These are phyloP conservation scores for Alternaria brassicicola DNA, from an alignment of 2,329 filamentous ascomycete genomes.

Conservation along the genomic window DNA sequence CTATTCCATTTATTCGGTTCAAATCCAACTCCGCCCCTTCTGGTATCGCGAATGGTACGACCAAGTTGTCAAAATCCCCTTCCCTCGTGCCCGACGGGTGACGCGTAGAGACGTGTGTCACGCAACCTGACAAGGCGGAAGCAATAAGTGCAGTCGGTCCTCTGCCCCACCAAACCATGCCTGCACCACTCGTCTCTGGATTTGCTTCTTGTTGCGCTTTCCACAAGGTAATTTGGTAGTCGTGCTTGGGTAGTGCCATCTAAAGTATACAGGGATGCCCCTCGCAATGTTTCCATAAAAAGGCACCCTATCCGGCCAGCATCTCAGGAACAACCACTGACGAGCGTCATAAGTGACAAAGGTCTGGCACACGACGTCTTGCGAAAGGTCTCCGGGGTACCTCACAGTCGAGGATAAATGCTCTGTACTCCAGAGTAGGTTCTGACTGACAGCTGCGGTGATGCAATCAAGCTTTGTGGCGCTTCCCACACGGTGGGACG, in stretches of 20 bases:
- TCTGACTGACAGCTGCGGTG: slow-evolving; percentile 32
- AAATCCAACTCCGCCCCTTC: not conserved
- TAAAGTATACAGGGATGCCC: slow-evolving; percentile 6
- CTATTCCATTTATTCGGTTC: slow-evolving; percentile 3
- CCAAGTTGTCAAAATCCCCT: slow-evolving; percentile 35
- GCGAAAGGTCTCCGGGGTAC: not conserved
- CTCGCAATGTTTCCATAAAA: slow-evolving; percentile 6
- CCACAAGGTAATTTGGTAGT: not conserved
- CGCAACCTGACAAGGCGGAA: slow-evolving; percentile 1
- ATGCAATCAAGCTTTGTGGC: slow-evolving; percentile 45
- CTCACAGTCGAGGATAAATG: not conserved
- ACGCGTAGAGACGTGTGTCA: slow-evolving; percentile 6
- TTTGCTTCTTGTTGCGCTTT: not conserved
- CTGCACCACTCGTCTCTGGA: not conserved
- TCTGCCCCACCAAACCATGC: not conserved
- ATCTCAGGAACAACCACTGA: slow-evolving; percentile 15
- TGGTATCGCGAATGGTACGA: slow-evolving; percentile 22
- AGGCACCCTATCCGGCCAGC: slow-evolving; percentile 8
- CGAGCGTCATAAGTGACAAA: slow-evolving; percentile 18
- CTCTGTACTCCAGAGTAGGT: slow-evolving; percentile 7
- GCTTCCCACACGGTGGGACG: slow-evolving; percentile 28
- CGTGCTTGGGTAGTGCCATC: not conserved
- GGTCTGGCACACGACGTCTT: slow-evolving; percentile 6
- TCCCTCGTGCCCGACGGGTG: slow-evolving; percentile 15
- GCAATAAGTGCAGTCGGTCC: slow-evolving; percentile 2